Base-by-base conservation (phyloP, 2,329 filamentous ascomycete genomes). In the Phoma sp. region DNA sequence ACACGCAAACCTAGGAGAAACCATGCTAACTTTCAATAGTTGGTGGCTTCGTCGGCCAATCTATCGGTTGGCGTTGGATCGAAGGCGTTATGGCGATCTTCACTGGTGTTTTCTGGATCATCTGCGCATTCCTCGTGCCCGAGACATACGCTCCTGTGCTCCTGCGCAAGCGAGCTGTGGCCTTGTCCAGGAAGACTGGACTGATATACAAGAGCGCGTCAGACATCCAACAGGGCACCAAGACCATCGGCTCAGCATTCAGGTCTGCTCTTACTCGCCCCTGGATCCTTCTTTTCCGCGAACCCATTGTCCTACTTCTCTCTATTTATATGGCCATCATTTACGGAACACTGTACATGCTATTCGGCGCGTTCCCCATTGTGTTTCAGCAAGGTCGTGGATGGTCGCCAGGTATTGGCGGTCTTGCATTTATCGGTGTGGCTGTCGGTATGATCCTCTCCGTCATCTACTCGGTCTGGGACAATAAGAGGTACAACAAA, bases 81-180 rank as follows among this genome's bases (percentile, higher is more conserved):
- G 38, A 56, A 17, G 57, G 56, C 28, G 87, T 88, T 74, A 82
- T 87, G 77, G 83, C 85, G 47, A 84, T 79, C 56, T 71, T 76
- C 42, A 74, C 75, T 42, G 73, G 72, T 2, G 65, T 70, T 5
- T 56, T 76, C 10, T 76, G 74, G 63, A 69, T 77, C 60, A 25
- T 45, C 11, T 42, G 38, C 15, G 29, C 39, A 1, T 33, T 61
- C 4, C 18, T 53, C 12, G 51, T 81, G 32, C 87, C 87, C 0
- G 87, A 90, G 75, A 90, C 87, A 0, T 84, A 79, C 53, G 73
- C 80, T 0, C 76, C 80, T 3, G 87, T 82, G 54, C 84, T 90
- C 58, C 81, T 90, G 4, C 79, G 84, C 45, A 83, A 81, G 23
- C 84, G 87, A 5, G 86, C 86, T 2, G 67, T 76, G 45, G 82